Conservation (phyloP, 2,329 filamentous ascomycete genomes). For the Epicoccum sorghinum region DNA sequence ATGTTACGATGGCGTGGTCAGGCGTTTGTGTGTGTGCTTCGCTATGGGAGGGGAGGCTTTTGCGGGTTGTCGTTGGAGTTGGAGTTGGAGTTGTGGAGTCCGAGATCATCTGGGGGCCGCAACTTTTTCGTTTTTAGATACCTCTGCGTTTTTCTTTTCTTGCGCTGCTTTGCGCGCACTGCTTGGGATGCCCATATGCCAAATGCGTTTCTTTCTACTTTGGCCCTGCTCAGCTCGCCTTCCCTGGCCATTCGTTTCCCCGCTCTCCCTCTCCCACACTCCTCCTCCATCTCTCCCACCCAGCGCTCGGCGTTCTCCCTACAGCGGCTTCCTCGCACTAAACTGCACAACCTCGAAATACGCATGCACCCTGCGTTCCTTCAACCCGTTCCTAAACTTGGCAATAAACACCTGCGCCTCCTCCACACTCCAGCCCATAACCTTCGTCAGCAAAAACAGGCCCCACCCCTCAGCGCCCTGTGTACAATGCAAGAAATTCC, state of each 20-base stretch:
- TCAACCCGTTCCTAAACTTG: constrained; percentile 39
- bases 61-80: constrained; percentile 2
- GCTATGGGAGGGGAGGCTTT: too few species aligned
- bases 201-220: too few species aligned
- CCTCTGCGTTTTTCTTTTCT: constrained; percentile 8
- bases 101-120: background rate
- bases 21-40: background rate
- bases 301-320: background rate
- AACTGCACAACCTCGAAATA: constrained; percentile 35
- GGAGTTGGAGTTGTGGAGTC: background rate
- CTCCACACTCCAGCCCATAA: constrained; percentile 46
- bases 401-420: constrained; percentile 54
- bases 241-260: background rate
- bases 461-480: constrained; percentile 38
- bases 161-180: too few species aligned
- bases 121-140: constrained; percentile 10
- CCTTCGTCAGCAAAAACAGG: constrained; percentile 34
- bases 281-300: background rate
- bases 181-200: too few species aligned
- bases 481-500: constrained; percentile 40
- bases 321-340: constrained; percentile 10
- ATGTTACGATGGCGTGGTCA: background rate
- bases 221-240: background rate
- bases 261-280: background rate
- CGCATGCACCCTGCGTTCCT: constrained; percentile 39